These are phyloP conservation scores for Mycena sp. DNA, from an alignment of 1,284 basidiomycete species.

Conservation along the genomic window DNA sequence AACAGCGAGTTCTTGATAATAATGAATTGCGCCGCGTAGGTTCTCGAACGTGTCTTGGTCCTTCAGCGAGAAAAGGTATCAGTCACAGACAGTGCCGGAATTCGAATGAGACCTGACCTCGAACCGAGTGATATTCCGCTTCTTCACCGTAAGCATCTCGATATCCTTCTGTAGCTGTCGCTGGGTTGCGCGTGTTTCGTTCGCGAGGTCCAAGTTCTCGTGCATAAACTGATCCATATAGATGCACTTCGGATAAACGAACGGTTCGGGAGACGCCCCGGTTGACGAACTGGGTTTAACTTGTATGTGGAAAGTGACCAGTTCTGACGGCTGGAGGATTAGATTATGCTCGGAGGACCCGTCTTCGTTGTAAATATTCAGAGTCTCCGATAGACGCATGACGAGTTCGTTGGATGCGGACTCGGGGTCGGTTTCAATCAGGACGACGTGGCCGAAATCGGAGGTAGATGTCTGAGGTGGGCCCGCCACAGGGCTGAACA, in stretches of 20 bases:
- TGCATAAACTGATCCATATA: conserved; percentile 77
- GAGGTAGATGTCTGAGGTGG: conserved; percentile 28
- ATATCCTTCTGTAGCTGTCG: conserved; percentile 59
- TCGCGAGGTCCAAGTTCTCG: conserved; percentile 61
- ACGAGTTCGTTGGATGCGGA: conserved; percentile 60
- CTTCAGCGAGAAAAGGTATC: conserved; percentile 45
- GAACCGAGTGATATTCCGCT: conserved; percentile 56
- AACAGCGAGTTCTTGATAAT: conserved; percentile 71
- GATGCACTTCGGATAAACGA: conserved; percentile 69
- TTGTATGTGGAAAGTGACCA: conserved; percentile 62
- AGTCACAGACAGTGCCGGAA: conserved; percentile 17
- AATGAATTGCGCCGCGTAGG: conserved; percentile 67
- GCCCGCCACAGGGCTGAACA: conserved; percentile 36
- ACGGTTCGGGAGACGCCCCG: conserved; percentile 51
- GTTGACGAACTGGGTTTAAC: conserved; percentile 11
- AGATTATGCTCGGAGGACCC: conserved; percentile 54
- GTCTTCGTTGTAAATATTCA: conserved; percentile 45
- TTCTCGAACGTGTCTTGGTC: conserved; percentile 68
- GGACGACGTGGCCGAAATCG: conserved; percentile 45
- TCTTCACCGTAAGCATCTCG: conserved; percentile 54
- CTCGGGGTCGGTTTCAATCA: conserved; percentile 41
- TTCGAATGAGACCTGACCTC: conserved; percentile 59
- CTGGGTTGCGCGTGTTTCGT: conserved; percentile 55
- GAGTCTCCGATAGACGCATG: conserved; percentile 60
- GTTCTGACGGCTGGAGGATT: conserved; percentile 67